A percentile compares a stretch with the other conserved stretches of the same genome.
Evolutionary conservation across 257 asterid genomes (phyloP).

Genomic region (Primulina eburnea): DNA sequence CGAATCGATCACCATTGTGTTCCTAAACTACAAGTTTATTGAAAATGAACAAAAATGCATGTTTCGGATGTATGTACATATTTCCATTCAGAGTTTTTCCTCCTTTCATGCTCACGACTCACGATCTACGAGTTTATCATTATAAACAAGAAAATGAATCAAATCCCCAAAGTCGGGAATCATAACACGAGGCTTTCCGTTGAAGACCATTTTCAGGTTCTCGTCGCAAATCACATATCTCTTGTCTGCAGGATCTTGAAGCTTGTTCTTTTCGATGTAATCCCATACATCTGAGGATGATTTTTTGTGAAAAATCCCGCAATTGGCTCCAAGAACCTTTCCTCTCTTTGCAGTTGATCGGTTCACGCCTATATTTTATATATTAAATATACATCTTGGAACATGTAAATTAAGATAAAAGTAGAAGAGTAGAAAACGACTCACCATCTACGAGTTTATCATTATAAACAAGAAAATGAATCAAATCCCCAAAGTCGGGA

Average conservation of each 20-base stretch:
- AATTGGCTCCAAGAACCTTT: too few relatives aligned
- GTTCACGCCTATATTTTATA: background rate
- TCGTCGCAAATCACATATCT: background rate
- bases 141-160: background rate
- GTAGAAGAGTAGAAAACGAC: too few relatives aligned
- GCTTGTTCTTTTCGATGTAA: too few relatives aligned
- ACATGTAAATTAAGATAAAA: background rate
- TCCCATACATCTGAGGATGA: too few relatives aligned
- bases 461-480: background rate
- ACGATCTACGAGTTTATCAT: background rate
- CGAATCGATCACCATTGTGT: too few relatives aligned
- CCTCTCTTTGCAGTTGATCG: background rate
- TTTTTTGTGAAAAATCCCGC: too few relatives aligned
- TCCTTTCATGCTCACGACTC: background rate
- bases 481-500: background rate
- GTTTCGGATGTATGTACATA: background rate
- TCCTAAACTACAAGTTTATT: too few relatives aligned
- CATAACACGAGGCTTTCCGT: background rate
- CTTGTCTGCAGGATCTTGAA: background rate
- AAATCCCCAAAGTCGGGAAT: background rate
- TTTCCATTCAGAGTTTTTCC: background rate
- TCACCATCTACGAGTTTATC: background rate
- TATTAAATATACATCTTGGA: background rate
- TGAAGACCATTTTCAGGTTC: background rate
- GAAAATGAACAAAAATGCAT: background rate